These are phyloP conservation scores for Hemileccinum impolitum DNA, from an alignment of 768 basidiomycete genomes.

Conservation along the genomic window DNA sequence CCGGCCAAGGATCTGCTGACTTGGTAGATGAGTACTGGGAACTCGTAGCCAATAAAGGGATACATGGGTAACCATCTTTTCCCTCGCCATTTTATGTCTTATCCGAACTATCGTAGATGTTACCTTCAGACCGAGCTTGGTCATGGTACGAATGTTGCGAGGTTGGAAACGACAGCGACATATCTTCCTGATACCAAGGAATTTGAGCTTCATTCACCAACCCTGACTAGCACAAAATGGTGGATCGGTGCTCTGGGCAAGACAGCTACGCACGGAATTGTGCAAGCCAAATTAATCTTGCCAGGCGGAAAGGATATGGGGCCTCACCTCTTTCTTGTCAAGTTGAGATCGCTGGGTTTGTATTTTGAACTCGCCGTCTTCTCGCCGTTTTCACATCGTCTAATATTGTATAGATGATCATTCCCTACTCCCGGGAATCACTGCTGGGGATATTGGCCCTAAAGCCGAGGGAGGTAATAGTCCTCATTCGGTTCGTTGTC, in stretches of 20 bases:
- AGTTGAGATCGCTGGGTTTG: slow-evolving; percentile 59
- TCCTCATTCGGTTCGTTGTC: background rate
- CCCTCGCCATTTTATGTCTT: background rate
- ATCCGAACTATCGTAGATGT: slow-evolving; percentile 36
- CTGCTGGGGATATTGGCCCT: slow-evolving; percentile 63
- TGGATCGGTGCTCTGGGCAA: slow-evolving; percentile 76
- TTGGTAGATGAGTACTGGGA: slow-evolving; percentile 51
- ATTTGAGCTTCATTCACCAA: slow-evolving; percentile 76
- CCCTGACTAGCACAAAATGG: slow-evolving; percentile 75
- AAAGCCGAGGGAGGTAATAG: slow-evolving; percentile 32
- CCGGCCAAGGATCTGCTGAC: slow-evolving; percentile 54
- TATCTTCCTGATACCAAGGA: slow-evolving; percentile 63
- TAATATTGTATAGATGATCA: slow-evolving; percentile 48
- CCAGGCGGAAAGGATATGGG: slow-evolving; percentile 59
- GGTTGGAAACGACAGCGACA: slow-evolving; percentile 73
- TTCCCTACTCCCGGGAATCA: slow-evolving; percentile 55
- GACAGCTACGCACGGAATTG: slow-evolving; percentile 70
- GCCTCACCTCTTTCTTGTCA: slow-evolving; percentile 74
- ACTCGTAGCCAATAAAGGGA: slow-evolving; percentile 50
- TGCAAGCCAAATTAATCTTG: slow-evolving; percentile 72
- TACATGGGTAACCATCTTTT: slow-evolving; percentile 42
- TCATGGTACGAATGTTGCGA: slow-evolving; percentile 69
- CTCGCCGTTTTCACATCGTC: background rate
- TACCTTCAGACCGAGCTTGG: slow-evolving; percentile 79
- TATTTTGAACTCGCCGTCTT: background rate